Evolutionary conservation across 2,329 filamentous ascomycete genomes (phyloP).

Genomic region (Fusarium pseudoanthophilum): DNA sequence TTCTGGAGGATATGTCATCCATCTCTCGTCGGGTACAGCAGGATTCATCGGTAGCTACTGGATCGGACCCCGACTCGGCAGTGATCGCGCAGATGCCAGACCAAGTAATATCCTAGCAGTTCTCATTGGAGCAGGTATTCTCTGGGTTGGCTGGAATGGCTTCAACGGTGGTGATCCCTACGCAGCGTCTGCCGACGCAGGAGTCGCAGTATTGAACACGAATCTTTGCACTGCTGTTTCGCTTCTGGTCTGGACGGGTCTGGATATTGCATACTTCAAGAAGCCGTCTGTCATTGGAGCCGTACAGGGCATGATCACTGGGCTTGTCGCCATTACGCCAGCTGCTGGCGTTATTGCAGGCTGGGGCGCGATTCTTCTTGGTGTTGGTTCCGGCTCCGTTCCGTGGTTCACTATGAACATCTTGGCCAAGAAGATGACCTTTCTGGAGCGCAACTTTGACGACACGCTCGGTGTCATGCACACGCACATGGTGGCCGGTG

Average conservation of each 20-base stretch:
- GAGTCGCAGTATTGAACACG: background rate
- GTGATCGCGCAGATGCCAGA: background rate
- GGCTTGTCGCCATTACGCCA: background rate
- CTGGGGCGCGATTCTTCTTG: background rate
- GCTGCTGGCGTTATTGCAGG: background rate
- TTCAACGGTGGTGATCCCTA: slow-evolving; percentile 2
- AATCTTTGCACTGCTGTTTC: background rate
- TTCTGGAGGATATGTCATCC: background rate
- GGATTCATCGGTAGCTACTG: background rate
- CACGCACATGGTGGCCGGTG: background rate
- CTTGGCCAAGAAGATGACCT: background rate
- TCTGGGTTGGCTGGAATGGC: background rate
- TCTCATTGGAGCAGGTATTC: background rate
- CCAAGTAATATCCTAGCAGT: background rate
- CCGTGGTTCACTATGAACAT: background rate
- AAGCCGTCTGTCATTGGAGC: background rate
- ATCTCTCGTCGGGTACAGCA: background rate
- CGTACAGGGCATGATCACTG: background rate
- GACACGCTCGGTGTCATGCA: background rate
- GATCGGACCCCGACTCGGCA: background rate
- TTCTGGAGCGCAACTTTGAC: background rate
- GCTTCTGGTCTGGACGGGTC: background rate
- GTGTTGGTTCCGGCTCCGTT: background rate
- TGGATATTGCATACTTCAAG: background rate
- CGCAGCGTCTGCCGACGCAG: background rate